phyloP scores from a whole-genome alignment of 1,284 basidiomycete genomes.

The Trametes hirsuta region DNA sequence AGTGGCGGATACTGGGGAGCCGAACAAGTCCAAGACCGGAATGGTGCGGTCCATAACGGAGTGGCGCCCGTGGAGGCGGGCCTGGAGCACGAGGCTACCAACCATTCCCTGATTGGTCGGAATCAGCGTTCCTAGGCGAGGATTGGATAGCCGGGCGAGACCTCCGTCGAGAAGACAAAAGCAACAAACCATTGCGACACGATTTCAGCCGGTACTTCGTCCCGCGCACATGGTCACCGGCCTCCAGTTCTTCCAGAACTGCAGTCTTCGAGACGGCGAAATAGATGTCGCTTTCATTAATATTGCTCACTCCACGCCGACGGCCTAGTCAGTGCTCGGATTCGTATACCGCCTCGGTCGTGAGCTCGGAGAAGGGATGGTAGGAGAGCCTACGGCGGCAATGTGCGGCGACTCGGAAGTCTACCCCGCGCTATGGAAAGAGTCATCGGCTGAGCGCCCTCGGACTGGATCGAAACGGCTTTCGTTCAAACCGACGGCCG shows the following conservation, averaged over 20 bases:
- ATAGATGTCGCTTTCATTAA: neutral
- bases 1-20: neutral
- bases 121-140: neutral
- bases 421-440: too few species aligned
- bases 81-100: neutral
- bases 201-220: conserved; percentile 2
- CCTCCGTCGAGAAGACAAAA: neutral
- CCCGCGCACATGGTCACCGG: neutral
- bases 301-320: neutral
- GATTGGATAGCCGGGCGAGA: neutral
- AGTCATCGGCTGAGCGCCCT: neutral
- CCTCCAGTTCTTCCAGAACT: neutral
- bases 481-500: neutral
- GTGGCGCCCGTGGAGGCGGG: neutral
- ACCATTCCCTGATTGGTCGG: neutral
- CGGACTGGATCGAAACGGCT: conserved; percentile 2
- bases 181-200: neutral
- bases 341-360: neutral
- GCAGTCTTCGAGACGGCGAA: neutral
- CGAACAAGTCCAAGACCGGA: neutral
- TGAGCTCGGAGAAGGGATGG: too few species aligned
- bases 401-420: too few species aligned
- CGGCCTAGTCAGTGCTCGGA: neutral
- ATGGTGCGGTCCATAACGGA: conserved; percentile 9
- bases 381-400: too few species aligned